Conservation (phyloP, 2,329 filamentous ascomycete genomes). For the Verticillium longisporum region DNA sequence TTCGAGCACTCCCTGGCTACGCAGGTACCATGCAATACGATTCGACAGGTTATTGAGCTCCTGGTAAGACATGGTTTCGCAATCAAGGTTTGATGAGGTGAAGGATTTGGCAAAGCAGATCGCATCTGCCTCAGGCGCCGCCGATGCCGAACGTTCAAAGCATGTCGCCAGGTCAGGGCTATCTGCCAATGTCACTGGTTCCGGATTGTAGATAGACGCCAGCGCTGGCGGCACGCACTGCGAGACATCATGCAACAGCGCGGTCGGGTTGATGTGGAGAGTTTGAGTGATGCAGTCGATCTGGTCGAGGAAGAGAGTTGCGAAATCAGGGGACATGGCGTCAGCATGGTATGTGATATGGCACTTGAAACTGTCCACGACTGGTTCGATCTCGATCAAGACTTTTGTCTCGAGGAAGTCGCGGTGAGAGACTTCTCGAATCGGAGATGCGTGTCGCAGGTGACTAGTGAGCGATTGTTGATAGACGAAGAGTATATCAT, state of each 20-base stretch:
- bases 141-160: conserved; percentile 46
- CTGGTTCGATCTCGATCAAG: conserved; percentile 70
- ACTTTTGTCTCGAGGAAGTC: conserved; percentile 74
- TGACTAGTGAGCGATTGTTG: conserved; percentile 60
- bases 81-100: conserved; percentile 20
- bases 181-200: conserved; percentile 23
- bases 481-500: conserved; percentile 77
- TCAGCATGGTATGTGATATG: conserved; percentile 41
- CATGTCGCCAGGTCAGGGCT: conserved; percentile 38
- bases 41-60: conserved; percentile 56
- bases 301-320: conserved; percentile 52
- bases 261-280: conserved; percentile 14
- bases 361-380: conserved; percentile 28
- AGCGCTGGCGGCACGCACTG: conserved; percentile 22
- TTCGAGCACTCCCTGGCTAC: conserved; percentile 33
- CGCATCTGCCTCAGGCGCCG: conserved; percentile 49
- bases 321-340: conserved; percentile 46
- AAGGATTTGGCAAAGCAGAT: conserved; percentile 55
- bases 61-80: conserved; percentile 51
- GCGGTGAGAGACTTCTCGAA: conserved; percentile 51
- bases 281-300: conserved; percentile 43
- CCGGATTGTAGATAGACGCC: conserved; percentile 43
- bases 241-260: conserved; percentile 2
- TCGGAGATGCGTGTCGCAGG: conserved; percentile 14
- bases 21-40: conserved; percentile 47